Conservation (phyloP, 495 filamentous ascomycete genomes). For the Amphirosellinia nigrospora region DNA sequence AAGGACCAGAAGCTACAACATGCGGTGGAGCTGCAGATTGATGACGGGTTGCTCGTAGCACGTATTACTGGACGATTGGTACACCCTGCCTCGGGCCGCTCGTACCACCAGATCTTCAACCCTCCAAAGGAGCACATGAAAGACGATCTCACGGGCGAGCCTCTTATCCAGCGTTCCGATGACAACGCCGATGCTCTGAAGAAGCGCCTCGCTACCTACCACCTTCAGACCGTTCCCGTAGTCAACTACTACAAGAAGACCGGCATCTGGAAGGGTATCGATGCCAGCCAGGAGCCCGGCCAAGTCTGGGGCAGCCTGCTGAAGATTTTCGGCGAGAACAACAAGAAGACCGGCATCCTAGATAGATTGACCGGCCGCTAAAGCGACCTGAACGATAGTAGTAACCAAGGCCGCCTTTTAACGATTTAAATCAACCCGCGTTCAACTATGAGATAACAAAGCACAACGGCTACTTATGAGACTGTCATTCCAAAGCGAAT, state of each 20-base stretch:
- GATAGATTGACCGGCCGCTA: constrained; percentile 53
- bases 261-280: constrained; percentile 94
- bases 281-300: constrained; percentile 95
- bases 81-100: constrained; percentile 93
- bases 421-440: neutral
- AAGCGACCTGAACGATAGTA: neutral
- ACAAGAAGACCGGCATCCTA: constrained; percentile 51
- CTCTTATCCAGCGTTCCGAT: constrained; percentile 92
- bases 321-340: constrained; percentile 77
- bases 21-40: constrained; percentile 95
- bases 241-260: constrained; percentile 95
- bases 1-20: constrained; percentile 84
- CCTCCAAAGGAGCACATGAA: constrained; percentile 94
- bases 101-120: constrained; percentile 98
- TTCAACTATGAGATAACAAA: neutral
- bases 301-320: constrained; percentile 94
- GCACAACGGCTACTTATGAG: neutral
- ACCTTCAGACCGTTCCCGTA: constrained; percentile 90
- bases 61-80: constrained; percentile 96
- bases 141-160: constrained; percentile 96
- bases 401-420: neutral
- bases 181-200: constrained; percentile 97
- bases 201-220: constrained; percentile 93
- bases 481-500: neutral
- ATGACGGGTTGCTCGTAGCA: constrained; percentile 88